A percentile compares a stretch with the other conserved stretches of the same genome.
These are phyloP conservation scores for Yarrowia porcina DNA, from an alignment of 805 yeast species.

Conservation along the genomic window DNA sequence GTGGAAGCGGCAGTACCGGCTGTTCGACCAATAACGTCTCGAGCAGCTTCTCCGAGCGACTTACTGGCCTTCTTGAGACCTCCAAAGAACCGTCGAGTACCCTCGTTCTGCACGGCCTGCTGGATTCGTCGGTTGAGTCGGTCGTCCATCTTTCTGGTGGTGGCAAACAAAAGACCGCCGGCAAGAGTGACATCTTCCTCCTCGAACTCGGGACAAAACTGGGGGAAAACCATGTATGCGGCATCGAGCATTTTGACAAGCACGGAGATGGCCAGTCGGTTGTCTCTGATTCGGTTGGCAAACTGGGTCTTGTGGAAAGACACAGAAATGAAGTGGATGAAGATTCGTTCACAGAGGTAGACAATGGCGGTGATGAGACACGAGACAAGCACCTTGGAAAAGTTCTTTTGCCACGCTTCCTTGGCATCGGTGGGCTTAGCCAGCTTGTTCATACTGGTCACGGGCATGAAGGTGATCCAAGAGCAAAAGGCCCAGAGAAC, in stretches of 20 bases:
- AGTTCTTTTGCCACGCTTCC: slow-evolving; percentile 38
- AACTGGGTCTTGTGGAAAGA: slow-evolving; percentile 42
- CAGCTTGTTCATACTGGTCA: slow-evolving; percentile 35
- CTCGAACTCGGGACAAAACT: slow-evolving; percentile 37
- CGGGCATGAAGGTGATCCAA: slow-evolving; percentile 40
- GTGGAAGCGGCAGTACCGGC: slow-evolving; percentile 27
- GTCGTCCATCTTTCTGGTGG: slow-evolving; percentile 28
- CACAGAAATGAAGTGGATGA: slow-evolving; percentile 41
- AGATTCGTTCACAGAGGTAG: slow-evolving; percentile 39
- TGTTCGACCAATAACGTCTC: slow-evolving; percentile 31
- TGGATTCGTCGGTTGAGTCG: slow-evolving; percentile 30
- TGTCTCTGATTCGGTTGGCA: slow-evolving; percentile 39
- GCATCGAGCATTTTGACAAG: slow-evolving; percentile 37
- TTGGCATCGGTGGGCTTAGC: slow-evolving; percentile 28
- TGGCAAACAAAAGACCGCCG: slow-evolving; percentile 30
- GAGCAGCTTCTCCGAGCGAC: slow-evolving; percentile 36
- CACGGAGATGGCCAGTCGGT: slow-evolving; percentile 37
- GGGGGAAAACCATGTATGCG: slow-evolving; percentile 40
- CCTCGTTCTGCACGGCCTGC: slow-evolving; percentile 32
- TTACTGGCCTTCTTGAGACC: slow-evolving; percentile 29
- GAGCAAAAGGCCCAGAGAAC: slow-evolving; percentile 40
- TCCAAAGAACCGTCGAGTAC: slow-evolving; percentile 18
- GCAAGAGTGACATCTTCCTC: slow-evolving; percentile 39
- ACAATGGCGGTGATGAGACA: slow-evolving; percentile 40
- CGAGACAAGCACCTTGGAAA: slow-evolving; percentile 41